These are phyloP conservation scores for Penicillium egyptiacum DNA, from an alignment of 495 filamentous ascomycete species.

Conservation along the genomic window DNA sequence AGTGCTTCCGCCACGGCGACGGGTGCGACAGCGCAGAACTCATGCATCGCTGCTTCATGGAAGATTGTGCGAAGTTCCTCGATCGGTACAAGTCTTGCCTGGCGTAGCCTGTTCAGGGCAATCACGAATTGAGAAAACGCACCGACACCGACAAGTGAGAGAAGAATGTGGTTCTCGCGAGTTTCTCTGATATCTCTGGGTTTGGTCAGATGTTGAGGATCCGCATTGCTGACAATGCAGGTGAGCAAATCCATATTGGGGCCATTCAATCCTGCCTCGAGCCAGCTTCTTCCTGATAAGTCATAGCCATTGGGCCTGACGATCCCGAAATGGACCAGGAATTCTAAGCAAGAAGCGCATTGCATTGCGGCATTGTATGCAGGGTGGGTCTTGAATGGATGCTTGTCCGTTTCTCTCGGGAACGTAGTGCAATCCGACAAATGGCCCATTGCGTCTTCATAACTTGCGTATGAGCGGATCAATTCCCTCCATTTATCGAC, in stretches of 20 bases:
- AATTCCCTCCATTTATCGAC: background rate
- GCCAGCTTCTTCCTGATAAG: conserved; percentile 1
- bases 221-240: background rate
- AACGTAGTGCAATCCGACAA: background rate
- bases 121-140: background rate
- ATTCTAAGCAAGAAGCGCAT: background rate
- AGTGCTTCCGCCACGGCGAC: background rate
- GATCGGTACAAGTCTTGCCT: background rate
- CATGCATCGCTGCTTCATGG: conserved; percentile 1
- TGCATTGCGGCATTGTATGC: background rate
- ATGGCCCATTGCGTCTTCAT: background rate
- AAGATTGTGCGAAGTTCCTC: background rate
- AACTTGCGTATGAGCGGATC: background rate
- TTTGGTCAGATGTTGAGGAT: background rate
- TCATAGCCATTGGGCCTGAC: background rate
- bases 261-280: conserved; percentile 4
- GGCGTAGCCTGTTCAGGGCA: background rate
- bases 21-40: conserved; percentile 1
- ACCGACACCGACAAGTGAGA: background rate
- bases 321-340: background rate
- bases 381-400: background rate
- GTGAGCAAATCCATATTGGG: background rate
- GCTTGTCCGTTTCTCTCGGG: background rate
- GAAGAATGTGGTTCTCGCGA: conserved; percentile 2
- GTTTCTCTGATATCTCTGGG: conserved; percentile 3